Percentiles rank a stretch among this genome's conserved stretches.
Evolutionary conservation across 2,329 filamentous ascomycete genomes (phyloP).

Genomic region (Diaporthe velutina): DNA sequence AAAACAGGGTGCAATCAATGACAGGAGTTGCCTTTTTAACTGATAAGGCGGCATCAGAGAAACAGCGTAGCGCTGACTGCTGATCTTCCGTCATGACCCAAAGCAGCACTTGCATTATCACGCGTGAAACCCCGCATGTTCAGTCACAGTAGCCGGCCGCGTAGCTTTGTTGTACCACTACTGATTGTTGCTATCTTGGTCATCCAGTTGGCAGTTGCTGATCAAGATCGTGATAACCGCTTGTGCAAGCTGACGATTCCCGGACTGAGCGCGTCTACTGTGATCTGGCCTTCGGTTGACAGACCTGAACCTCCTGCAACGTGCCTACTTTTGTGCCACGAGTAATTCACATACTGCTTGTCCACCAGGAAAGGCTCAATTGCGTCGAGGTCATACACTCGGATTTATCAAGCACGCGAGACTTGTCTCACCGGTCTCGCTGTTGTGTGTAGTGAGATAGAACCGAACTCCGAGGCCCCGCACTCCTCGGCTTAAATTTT

Average conservation of each 20-base stretch:
- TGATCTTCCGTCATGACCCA: neutral
- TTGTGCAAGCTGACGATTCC: neutral
- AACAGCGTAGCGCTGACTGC: neutral
- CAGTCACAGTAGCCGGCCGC: neutral
- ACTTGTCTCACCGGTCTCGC: neutral
- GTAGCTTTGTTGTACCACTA: neutral
- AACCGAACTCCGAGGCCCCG: neutral
- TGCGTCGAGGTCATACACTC: neutral
- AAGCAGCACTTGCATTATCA: neutral
- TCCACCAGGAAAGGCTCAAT: neutral
- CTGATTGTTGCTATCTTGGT: neutral
- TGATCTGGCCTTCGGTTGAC: too few relatives aligned
- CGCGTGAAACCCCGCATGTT: slow-evolving; percentile 8
- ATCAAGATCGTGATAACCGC: neutral
- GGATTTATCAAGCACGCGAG: neutral
- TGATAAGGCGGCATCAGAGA: neutral
- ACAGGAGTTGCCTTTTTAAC: neutral
- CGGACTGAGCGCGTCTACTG: too few relatives aligned
- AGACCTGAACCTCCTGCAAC: neutral
- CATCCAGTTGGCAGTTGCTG: neutral
- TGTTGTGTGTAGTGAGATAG: too few relatives aligned
- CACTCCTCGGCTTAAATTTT: neutral
- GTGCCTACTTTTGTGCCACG: neutral
- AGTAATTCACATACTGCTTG: neutral
- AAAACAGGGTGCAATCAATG: too few relatives aligned